Conservation (phyloP, 257 asterid species). For the Paulownia fortunei region DNA sequence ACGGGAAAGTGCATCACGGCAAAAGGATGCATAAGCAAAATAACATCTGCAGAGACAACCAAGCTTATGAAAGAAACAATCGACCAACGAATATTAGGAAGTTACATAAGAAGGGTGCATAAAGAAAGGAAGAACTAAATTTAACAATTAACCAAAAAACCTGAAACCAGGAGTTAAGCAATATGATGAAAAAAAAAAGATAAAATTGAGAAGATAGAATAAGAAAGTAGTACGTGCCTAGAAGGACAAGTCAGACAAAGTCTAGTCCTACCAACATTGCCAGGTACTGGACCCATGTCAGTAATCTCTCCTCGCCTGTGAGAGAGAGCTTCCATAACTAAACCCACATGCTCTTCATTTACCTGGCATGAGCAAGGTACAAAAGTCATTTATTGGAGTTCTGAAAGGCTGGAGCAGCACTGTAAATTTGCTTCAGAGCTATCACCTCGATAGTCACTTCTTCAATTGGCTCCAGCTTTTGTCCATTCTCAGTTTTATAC, state of each 20-base stretch:
- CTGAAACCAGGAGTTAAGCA: background rate
- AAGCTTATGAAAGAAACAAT: background rate
- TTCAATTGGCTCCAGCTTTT: constrained; percentile 96
- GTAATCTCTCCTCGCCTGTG: constrained; percentile 90
- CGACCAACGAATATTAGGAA: background rate
- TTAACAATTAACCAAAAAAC: constrained; percentile 13
- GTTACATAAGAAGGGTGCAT: background rate
- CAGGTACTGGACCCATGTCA: constrained; percentile 99
- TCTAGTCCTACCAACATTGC: constrained; percentile 87
- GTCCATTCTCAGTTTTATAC: constrained; percentile 81
- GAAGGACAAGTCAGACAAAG: constrained; percentile 94
- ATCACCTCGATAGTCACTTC: constrained; percentile 98
- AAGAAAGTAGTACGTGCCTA: constrained; percentile 56
- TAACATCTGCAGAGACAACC: background rate
- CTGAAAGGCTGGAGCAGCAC: constrained; percentile 20
- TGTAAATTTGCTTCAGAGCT: constrained; percentile 17
- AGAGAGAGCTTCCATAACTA: constrained; percentile 94
- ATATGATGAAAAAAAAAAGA: background rate
- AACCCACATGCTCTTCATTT: constrained; percentile 95
- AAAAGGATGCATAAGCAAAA: background rate
- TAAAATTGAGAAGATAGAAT: constrained; percentile 4
- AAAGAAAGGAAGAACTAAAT: background rate
- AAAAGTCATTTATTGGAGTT: constrained; percentile 24
- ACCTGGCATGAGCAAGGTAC: constrained; percentile 56
- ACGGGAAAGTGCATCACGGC: background rate